Base-by-base conservation (phyloP, 768 basidiomycete species). In the Pisolithus albus region DNA sequence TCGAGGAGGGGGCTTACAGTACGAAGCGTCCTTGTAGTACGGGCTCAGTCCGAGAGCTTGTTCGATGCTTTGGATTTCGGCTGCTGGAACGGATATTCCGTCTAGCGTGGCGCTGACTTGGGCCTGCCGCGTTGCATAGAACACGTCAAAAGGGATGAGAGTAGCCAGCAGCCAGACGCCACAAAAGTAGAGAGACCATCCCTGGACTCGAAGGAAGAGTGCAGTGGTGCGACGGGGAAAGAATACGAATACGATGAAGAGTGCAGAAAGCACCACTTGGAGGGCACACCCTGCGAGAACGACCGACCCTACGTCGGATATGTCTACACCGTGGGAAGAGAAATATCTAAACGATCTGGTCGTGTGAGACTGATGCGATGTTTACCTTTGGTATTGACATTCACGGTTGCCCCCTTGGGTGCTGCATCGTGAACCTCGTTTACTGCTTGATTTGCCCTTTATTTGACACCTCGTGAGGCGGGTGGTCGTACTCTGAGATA, bases 91-190 rank as follows among this genome's bases (percentile, higher is more conserved):
- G 41, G 61, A 57, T 1, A 67, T 41, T 13, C 64, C 64, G 5
- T 64, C 68, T 52, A 82, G 54, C 46, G 64, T 68, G 5, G 78
- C 79, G 10, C 64, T 57, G 50, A 82, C 69, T 49, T 69, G 62
- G n/a, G 73, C 77, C n/a, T 62, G 60, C 38, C 70, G 71, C 51
- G 62, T 78, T 19, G 73, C 72, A 54, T 75, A 73, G 65, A 73
- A 73, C 54, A 71, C 59, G 34, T 75, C 73, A 52, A 75, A 76
- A 7, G 74, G 68, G n/a, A 77, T 71, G 52, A 78, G 68, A 36
- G 73, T 67, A 28, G 70, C 76, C 48, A 84, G 68, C 39, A 83
- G 65, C 75, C 75, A 79, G 9, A 68, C 19, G 24, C 70, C 59
- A 57, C 72, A 67, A 59, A 80, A 74, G 34, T 65, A 62, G 53